These are phyloP conservation scores for Achlya hypogyna DNA, from an alignment of 352 stramenopile genomes.

Conservation along the genomic window DNA sequence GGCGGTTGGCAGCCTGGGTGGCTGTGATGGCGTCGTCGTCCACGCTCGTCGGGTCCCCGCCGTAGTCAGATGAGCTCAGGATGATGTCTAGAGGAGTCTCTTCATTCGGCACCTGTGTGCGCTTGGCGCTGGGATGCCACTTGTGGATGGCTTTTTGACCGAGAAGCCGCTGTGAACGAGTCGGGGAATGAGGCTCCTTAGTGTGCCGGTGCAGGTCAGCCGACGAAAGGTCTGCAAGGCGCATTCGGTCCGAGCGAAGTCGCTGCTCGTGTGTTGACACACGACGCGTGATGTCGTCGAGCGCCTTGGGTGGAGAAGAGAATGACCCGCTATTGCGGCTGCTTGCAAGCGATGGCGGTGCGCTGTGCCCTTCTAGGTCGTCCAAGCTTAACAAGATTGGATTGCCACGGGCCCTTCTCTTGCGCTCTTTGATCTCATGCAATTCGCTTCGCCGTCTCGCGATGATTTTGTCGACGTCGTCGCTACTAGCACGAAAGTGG, in stretches of 20 bases:
- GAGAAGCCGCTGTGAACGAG: not conserved
- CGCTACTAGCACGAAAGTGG: not conserved
- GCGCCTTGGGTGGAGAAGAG: slow-evolving; percentile 29
- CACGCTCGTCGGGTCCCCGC: not conserved
- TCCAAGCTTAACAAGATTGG: slow-evolving; percentile 5
- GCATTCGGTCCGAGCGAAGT: slow-evolving; percentile 51
- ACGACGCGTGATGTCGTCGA: slow-evolving; percentile 24
- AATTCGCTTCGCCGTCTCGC: slow-evolving; percentile 18
- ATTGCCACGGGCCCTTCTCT: slow-evolving; percentile 8
- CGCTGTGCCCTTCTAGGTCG: slow-evolving; percentile 1
- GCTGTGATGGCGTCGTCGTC: slow-evolving; percentile 13
- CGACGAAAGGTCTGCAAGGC: slow-evolving; percentile 54
- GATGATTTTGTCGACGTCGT: slow-evolving; percentile 21
- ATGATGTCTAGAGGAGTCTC: slow-evolving; percentile 19
- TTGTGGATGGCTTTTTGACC: slow-evolving; percentile 27
- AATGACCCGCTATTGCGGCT: not conserved
- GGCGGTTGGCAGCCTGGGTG: slow-evolving; percentile 24
- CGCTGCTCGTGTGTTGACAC: slow-evolving; percentile 9
- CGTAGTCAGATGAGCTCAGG: slow-evolving; percentile 20
- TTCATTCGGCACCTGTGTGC: slow-evolving; percentile 22
- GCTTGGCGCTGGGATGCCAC: slow-evolving; percentile 39
- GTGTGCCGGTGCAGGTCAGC: slow-evolving; percentile 45
- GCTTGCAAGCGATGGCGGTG: not conserved
- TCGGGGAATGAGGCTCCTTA: slow-evolving; percentile 16
- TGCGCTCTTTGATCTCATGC: slow-evolving; percentile 20